phyloP scores from a whole-genome alignment of 2,329 filamentous ascomycete genomes.

The Bertia moriformis region DNA sequence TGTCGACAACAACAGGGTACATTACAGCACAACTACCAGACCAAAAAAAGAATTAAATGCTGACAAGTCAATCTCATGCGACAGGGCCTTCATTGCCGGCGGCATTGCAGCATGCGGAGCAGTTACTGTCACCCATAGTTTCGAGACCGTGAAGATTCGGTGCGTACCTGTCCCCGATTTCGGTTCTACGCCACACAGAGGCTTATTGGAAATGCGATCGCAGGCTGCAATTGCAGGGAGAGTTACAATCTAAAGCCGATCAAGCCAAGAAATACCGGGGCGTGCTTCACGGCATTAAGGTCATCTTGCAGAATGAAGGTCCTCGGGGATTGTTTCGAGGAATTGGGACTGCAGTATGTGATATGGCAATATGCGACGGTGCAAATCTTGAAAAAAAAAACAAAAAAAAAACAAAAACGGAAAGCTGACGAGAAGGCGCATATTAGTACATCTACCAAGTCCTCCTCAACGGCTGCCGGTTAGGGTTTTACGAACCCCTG shows the following conservation, averaged over 20 bases:
- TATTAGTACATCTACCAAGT: constrained; percentile 75
- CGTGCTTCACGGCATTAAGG: constrained; percentile 76
- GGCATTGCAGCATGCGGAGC: constrained; percentile 94
- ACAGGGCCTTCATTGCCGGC: constrained; percentile 83
- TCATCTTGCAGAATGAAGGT: constrained; percentile 85
- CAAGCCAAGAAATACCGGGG: constrained; percentile 81
- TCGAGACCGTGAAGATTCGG: constrained; percentile 98
- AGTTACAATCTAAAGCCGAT: constrained; percentile 74
- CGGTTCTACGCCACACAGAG: no score
- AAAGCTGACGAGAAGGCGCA: background rate
- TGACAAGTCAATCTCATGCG: no score
- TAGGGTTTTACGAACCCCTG: constrained; percentile 95
- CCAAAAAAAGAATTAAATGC: no score
- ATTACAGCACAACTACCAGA: background rate
- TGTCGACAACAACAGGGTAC: constrained; percentile 1
- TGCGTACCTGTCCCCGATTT: no score
- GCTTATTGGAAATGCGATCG: no score
- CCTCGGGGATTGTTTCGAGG: constrained; percentile 74
- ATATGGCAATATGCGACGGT: background rate
- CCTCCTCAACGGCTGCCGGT: constrained; percentile 84
- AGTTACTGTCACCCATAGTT: constrained; percentile 92
- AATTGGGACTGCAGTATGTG: constrained; percentile 54
- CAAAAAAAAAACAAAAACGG: no score
- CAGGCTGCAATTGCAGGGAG: constrained; percentile 89
- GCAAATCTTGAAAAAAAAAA: no score